Base-by-base conservation (phyloP, 2,329 filamentous ascomycete species). In the Sporothrix protearum region DNA sequence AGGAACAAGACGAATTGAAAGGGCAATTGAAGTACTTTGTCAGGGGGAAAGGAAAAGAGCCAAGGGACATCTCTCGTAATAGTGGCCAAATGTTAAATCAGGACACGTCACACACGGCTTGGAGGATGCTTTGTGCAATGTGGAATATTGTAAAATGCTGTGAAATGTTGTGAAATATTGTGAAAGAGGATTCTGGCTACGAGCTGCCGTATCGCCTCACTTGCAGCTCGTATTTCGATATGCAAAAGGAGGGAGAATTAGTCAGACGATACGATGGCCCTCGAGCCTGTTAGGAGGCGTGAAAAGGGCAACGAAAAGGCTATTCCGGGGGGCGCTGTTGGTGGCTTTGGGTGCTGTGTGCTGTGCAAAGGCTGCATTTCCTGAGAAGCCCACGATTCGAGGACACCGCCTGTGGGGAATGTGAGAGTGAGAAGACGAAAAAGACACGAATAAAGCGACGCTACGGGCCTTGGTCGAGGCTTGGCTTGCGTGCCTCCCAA, bases 221-320 rank as follows among this genome's bases (percentile, higher is more conserved):
- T 47, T 39, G 49, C 12, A 68, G 30, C 49, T 69, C 36, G 51
- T 69, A 69, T 69, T 69, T 57, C 67, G 66, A 68, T 47, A 57
- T 68, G 28, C 42, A 49, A 42, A 42, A 8, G 39, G 39, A 30
- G n/a, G 25, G 63, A 49, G 36, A 28, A 59, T 59, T 47, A n/a
- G n/a, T n/a, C n/a, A n/a, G n/a, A n/a, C n/a, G 30, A 33, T 30
- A 33, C 36, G 19, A 19, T 59, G 30, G 16, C 8, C 55, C n/a
- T 22, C 12, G 51, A 33, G 16, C 25, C 55, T 59, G 55, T 59
- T 16, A 25, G 10, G 19, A 14, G 51, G 9, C n/a, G 22, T 25
- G 7, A 39, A 39, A 39, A 39, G 39, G 9, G n/a, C n/a, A n/a
- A n/a, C n/a, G n/a, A 36, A 36, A 36, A 36, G 33, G 33, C 33